These are phyloP conservation scores for Buxus sempervirens DNA, from an alignment of 164 flowering plant genomes.

Conservation along the genomic window DNA sequence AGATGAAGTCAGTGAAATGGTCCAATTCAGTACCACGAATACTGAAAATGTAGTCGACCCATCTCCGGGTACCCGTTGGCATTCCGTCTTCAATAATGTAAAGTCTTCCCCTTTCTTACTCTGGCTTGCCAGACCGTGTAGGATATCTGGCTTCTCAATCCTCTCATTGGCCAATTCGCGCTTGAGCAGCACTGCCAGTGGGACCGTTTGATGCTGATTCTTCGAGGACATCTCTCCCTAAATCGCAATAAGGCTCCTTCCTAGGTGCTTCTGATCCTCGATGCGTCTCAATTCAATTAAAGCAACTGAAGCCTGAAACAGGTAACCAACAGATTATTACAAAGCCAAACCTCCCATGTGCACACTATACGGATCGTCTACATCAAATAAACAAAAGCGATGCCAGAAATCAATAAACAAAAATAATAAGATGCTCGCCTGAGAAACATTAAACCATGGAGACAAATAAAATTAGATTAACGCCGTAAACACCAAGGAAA, in stretches of 20 bases:
- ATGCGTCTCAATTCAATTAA: background rate
- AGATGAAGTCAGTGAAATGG: background rate
- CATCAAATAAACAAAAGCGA: background rate
- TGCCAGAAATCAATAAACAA: background rate
- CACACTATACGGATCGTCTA: background rate
- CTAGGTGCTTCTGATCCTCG: conserved; percentile 2
- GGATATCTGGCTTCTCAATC: conserved; percentile 75
- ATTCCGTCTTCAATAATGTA: conserved; percentile 74
- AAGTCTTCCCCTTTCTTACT: conserved; percentile 98
- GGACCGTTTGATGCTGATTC: conserved; percentile 73
- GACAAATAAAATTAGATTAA: too few species aligned
- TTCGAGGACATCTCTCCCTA: conserved; percentile 45
- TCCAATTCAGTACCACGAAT: conserved; percentile 57
- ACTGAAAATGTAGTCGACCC: conserved; percentile 79
- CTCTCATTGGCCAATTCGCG: conserved; percentile 81
- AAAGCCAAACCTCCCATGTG: background rate
- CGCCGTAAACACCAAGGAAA: too few species aligned
- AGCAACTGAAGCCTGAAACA: conserved; percentile 10
- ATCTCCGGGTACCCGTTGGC: conserved; percentile 74
- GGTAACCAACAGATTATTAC: background rate
- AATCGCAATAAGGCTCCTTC: conserved; percentile 3
- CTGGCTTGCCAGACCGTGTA: conserved; percentile 80
- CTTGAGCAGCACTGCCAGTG: conserved; percentile 75
- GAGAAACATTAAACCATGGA: background rate
- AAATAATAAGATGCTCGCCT: background rate